Evolutionary conservation across 2,329 filamentous ascomycete species (phyloP).

Genomic region (Cylindrodendrum hubeiense): DNA sequence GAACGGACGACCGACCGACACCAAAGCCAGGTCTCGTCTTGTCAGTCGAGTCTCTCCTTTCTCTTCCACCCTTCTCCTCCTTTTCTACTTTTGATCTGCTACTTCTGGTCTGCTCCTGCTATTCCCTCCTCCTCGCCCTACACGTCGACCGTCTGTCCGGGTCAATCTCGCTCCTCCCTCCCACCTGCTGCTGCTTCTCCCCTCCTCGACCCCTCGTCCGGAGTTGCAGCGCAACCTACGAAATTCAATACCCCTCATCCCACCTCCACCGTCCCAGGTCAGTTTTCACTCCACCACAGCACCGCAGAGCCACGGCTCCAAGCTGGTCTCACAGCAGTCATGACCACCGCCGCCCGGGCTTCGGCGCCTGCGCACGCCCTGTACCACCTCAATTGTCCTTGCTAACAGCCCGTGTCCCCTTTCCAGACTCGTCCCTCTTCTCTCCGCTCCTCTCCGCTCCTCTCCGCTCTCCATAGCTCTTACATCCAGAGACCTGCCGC

Average conservation of each 20-base stretch:
- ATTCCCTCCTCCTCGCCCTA: not conserved
- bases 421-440: not conserved
- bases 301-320: too few species aligned
- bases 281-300: slow-evolving; percentile 14
- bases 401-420: slow-evolving; percentile 6
- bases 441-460: not conserved
- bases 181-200: slow-evolving; percentile 45
- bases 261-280: slow-evolving; percentile 9
- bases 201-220: slow-evolving; percentile 33
- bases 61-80: slow-evolving; percentile 10
- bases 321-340: not conserved
- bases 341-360: too few species aligned
- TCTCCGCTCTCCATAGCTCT: slow-evolving; percentile 20
- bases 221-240: slow-evolving; percentile 29
- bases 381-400: slow-evolving; percentile 14
- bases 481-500: slow-evolving; percentile 11
- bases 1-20: slow-evolving; percentile 16
- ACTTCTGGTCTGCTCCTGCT: not conserved
- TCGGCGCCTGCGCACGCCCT: not conserved
- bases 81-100: slow-evolving; percentile 5
- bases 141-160: slow-evolving; percentile 20
- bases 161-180: slow-evolving; percentile 2
- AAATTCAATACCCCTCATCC: slow-evolving; percentile 26
- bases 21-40: not conserved
- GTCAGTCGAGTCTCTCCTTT: slow-evolving; percentile 12